Base-by-base conservation (phyloP, 768 basidiomycete genomes). In the Panaeolus cyanescens region DNA sequence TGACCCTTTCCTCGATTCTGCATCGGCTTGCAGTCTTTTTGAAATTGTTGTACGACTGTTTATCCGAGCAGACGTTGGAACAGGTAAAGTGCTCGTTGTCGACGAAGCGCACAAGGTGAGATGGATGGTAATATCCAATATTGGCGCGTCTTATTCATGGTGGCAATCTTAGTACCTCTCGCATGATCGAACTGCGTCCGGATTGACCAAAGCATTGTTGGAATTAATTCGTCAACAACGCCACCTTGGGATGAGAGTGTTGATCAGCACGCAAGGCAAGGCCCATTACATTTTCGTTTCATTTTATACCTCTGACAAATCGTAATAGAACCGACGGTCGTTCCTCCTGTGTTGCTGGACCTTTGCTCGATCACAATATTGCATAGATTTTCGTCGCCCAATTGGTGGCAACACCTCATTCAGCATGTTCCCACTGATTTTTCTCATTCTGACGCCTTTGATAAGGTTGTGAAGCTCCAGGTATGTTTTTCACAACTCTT, bases 61-160 rank as follows among this genome's bases (percentile, higher is more conserved):
- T 64, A 80, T 89, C 10, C 79, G 89, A 28, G 80, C 85, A 1
- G 74, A 85, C 1, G 79, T 88, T 2, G 78, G 72, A 3, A 86
- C 85, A 0, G 89, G 89, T 5, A 91, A 90, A 59, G 83, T 90
- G 1, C 79, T 90, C 1, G 80, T 92, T 0, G 85, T 91, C 0
- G 90, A 92, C 50, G 90, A 92, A 61, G 90, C 90, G 0, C 90
- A 92, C 64, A 91, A 91, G 68, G 90, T 86, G 57, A 34, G 74
- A 17, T 37, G 45, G 31, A 37, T 25, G 19, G 32, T 50, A 20
- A 10, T 54, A 36, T 32, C 22, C 30, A 17, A 25, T 15, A 22
- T 32, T 37, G 0, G 34, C 45, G 39, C 39, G 2, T 50, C 59
- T 34, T 15, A 40, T 8, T 61, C 19, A 42, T 32, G 45, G 56